A percentile compares a stretch with the other conserved stretches of the same genome.
These are phyloP conservation scores for Candida germanica DNA, from an alignment of 805 yeast species.

Conservation along the genomic window DNA sequence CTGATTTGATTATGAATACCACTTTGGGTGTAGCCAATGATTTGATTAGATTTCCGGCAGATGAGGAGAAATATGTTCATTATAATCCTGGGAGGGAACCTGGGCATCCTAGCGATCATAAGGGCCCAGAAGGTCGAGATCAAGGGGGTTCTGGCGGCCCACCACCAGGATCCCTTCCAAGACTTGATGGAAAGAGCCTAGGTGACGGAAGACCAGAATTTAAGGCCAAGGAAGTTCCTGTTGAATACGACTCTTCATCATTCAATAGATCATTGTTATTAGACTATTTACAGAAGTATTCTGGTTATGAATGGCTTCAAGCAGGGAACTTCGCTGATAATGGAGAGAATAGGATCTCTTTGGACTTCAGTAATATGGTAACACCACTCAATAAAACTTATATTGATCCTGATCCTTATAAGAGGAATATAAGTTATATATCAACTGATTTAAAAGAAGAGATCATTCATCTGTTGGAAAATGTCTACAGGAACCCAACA, in stretches of 20 bases:
- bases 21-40: slow-evolving; percentile 37
- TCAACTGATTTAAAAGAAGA: slow-evolving; percentile 20
- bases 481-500: slow-evolving; percentile 23
- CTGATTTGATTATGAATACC: slow-evolving; percentile 45
- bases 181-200: background rate
- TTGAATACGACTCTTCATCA: slow-evolving; percentile 2
- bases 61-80: slow-evolving; percentile 7
- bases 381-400: slow-evolving; percentile 53
- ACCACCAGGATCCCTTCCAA: background rate
- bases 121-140: background rate
- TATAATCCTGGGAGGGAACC: too few species aligned
- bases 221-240: background rate
- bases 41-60: slow-evolving; percentile 36
- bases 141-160: background rate
- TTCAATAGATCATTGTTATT: slow-evolving; percentile 7
- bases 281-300: slow-evolving; percentile 14
- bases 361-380: slow-evolving; percentile 52
- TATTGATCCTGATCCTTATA: slow-evolving; percentile 48
- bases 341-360: slow-evolving; percentile 46
- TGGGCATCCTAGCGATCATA: background rate
- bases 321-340: slow-evolving; percentile 47
- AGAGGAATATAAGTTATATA: slow-evolving; percentile 32
- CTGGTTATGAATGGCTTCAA: slow-evolving; percentile 42
- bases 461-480: slow-evolving; percentile 34
- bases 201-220: background rate